Conservation (phyloP, 106 monocot genomes). For the Ottelia alismoides region DNA sequence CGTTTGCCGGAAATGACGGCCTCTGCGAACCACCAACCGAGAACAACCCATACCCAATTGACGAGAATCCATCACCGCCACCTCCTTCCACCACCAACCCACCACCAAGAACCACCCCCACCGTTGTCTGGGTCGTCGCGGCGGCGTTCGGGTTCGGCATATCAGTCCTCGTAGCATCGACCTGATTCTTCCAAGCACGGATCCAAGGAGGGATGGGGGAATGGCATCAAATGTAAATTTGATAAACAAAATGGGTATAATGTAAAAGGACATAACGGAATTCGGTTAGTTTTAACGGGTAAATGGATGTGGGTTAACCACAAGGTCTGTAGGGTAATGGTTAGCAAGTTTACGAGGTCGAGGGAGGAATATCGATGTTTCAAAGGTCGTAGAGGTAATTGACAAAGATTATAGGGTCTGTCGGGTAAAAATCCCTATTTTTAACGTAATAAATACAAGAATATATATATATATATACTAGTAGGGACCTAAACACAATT, state of each 20-base stretch:
- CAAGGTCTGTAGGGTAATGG: too few species aligned
- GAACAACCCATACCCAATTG: too few species aligned
- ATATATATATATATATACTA: too few species aligned
- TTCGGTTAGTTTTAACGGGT: slow-evolving; percentile 34
- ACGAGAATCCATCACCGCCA: neutral
- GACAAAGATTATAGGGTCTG: too few species aligned
- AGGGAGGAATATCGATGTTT: too few species aligned
- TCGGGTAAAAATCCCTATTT: too few species aligned
- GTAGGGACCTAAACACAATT: too few species aligned
- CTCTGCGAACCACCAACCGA: slow-evolving; percentile 48
- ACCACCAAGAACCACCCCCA: slow-evolving; percentile 6
- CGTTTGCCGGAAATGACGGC: slow-evolving; percentile 45
- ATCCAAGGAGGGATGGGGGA: too few species aligned
- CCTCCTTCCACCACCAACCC: neutral
- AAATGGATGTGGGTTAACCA: too few species aligned
- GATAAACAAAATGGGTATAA: slow-evolving; percentile 1
- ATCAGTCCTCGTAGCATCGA: slow-evolving; percentile 24
- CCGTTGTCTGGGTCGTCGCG: slow-evolving; percentile 49
- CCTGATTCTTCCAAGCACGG: slow-evolving; percentile 17
- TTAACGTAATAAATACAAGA: too few species aligned
- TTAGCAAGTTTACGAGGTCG: slow-evolving; percentile 29
- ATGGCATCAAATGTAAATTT: too few species aligned
- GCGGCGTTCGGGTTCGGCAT: slow-evolving; percentile 39
- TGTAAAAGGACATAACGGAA: slow-evolving; percentile 80
- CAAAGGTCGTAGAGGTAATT: too few species aligned